These are phyloP conservation scores for Saccharum spontaneum DNA, from an alignment of 176 grass and related monocot genomes.

Conservation along the genomic window DNA sequence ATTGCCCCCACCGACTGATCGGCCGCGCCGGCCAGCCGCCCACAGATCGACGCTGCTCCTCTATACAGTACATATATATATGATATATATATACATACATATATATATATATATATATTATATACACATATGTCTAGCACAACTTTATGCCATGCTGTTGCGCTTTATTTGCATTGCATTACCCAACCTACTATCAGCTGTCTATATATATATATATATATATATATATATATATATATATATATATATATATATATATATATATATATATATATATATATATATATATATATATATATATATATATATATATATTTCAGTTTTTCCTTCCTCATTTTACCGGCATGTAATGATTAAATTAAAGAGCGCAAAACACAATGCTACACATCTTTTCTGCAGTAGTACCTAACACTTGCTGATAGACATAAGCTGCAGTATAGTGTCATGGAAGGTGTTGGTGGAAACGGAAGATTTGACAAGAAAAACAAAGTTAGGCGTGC, in stretches of 20 bases:
- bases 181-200: too few relatives aligned
- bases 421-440: neutral
- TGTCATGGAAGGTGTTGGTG: neutral
- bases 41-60: neutral
- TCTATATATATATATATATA: neutral
- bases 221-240: neutral
- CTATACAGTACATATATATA: neutral
- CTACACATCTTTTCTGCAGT: too few relatives aligned
- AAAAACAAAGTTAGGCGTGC: neutral
- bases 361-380: too few relatives aligned
- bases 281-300: too few relatives aligned
- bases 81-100: too few relatives aligned
- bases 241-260: too few relatives aligned
- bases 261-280: too few relatives aligned
- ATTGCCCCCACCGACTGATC: slow-evolving; percentile 6
- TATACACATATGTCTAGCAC: too few relatives aligned
- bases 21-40: neutral
- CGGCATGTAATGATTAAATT: neutral
- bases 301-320: neutral
- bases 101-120: too few relatives aligned
- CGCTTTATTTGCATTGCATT: too few relatives aligned
- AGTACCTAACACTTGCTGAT: neutral
- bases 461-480: neutral
- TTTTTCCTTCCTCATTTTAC: neutral
- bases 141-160: too few relatives aligned